Conservation (phyloP, 306 rosid species). For the Trichosanthes truncata region DNA sequence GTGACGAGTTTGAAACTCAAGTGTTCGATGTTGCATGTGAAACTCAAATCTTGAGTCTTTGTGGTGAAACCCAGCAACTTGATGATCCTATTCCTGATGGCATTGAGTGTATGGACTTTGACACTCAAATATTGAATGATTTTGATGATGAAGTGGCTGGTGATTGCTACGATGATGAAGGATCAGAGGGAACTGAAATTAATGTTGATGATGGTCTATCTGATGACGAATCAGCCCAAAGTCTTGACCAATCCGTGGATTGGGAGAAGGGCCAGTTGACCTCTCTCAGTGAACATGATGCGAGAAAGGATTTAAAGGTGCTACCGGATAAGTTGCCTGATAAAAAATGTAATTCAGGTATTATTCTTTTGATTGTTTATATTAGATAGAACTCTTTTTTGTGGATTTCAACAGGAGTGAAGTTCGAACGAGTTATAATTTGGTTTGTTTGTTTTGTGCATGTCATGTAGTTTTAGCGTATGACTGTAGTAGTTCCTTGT, state of each 20-base stretch:
- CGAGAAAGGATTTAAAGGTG: constrained; percentile 12
- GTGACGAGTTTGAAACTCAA: constrained; percentile 35
- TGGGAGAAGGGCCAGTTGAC: constrained; percentile 7
- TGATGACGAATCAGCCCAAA: constrained; percentile 20
- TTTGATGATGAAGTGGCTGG: constrained; percentile 20
- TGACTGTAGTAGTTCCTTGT: background rate
- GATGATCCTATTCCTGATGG: constrained; percentile 29
- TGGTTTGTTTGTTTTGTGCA: background rate
- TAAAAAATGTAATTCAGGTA: constrained; percentile 36
- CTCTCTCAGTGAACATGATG: background rate
- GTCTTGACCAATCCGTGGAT: constrained; percentile 10
- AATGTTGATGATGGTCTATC: constrained; percentile 27
- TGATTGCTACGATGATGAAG: constrained; percentile 23
- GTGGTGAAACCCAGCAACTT: constrained; percentile 25
- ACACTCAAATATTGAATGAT: constrained; percentile 38
- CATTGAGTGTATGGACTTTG: constrained; percentile 8
- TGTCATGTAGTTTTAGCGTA: background rate
- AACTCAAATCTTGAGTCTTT: constrained; percentile 28
- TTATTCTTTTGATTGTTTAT: background rate
- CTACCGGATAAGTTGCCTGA: constrained; percentile 1
- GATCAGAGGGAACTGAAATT: constrained; percentile 36
- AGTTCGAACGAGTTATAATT: background rate
- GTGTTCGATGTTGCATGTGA: constrained; percentile 16
- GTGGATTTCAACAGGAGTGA: background rate
- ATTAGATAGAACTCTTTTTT: background rate